Conservation (phyloP, 2,329 filamentous ascomycete species). For the Aspergillus calidoustus region DNA sequence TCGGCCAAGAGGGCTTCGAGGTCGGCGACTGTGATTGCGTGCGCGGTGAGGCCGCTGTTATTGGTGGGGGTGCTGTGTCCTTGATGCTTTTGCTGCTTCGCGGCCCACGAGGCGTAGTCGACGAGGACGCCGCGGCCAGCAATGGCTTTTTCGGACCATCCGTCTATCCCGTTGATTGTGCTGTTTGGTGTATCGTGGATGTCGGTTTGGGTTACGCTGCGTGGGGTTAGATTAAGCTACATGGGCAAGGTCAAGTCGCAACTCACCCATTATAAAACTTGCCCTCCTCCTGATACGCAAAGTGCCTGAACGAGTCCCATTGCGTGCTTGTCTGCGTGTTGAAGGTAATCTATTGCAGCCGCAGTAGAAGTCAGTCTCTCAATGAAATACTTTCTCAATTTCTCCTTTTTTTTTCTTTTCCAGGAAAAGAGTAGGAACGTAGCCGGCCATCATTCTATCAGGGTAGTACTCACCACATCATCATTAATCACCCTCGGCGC, state of each 20-base stretch:
- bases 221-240: background rate
- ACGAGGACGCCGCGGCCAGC: background rate
- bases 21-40: background rate
- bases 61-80: background rate
- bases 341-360: background rate
- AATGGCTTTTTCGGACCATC: background rate
- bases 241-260: background rate
- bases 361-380: too few species aligned
- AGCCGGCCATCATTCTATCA: too few species aligned
- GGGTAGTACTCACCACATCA: background rate
- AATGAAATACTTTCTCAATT: too few species aligned
- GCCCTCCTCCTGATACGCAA: background rate
- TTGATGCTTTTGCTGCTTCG: background rate
- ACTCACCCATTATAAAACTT: background rate
- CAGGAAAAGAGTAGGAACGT: too few species aligned
- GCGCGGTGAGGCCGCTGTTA: background rate
- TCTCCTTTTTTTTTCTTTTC: too few species aligned
- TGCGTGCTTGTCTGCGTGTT: slow-evolving; percentile 13
- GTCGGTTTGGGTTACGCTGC: background rate
- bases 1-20: background rate
- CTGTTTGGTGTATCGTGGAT: background rate
- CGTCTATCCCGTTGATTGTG: background rate
- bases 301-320: slow-evolving; percentile 15
- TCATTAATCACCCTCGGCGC: slow-evolving; percentile 8
- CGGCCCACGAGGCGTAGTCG: background rate